Evolutionary conservation across 352 stramenopile species (phyloP).

Genomic region (Phytophthora hibernalis): DNA sequence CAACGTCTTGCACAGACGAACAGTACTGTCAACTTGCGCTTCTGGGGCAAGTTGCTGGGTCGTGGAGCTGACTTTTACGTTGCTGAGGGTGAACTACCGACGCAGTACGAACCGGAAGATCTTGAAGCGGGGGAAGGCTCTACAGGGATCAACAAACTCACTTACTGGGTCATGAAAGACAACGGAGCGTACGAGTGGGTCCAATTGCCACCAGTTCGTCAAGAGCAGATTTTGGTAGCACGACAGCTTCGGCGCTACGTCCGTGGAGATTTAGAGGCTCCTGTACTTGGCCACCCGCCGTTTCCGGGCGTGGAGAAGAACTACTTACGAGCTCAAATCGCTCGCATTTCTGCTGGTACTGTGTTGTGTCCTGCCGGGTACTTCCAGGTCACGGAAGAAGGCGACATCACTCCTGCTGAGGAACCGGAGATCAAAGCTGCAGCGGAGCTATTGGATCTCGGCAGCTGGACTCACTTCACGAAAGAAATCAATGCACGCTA

Average conservation of each 20-base stretch:
- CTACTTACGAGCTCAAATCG: conserved; percentile 90
- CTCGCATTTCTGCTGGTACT: conserved; percentile 84
- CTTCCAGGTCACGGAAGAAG: conserved; percentile 78
- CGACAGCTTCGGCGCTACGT: conserved; percentile 85
- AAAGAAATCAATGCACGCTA: conserved; percentile 89
- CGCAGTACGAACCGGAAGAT: conserved; percentile 67
- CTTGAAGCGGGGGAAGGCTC: conserved; percentile 69
- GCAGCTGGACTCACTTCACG: conserved; percentile 90
- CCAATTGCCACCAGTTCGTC: conserved; percentile 77
- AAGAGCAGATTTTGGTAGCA: conserved; percentile 81
- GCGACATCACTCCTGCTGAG: conserved; percentile 73
- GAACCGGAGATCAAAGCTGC: conserved; percentile 80
- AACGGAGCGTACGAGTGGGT: conserved; percentile 84
- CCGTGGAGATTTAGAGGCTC: conserved; percentile 81
- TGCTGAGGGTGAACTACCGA: conserved; percentile 73
- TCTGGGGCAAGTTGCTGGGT: conserved; percentile 91
- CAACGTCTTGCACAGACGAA: conserved; percentile 53
- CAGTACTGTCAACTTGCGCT: conserved; percentile 74
- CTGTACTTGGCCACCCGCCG: conserved; percentile 82
- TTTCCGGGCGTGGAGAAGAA: conserved; percentile 90
- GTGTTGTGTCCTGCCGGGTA: conserved; percentile 88
- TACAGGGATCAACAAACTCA: conserved; percentile 87
- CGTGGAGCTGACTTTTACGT: conserved; percentile 84
- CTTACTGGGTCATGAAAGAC: conserved; percentile 91
- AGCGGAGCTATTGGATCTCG: conserved; percentile 70